Base-by-base conservation (phyloP, 1,284 basidiomycete genomes). In the Phylloboletellus chloephorus region DNA sequence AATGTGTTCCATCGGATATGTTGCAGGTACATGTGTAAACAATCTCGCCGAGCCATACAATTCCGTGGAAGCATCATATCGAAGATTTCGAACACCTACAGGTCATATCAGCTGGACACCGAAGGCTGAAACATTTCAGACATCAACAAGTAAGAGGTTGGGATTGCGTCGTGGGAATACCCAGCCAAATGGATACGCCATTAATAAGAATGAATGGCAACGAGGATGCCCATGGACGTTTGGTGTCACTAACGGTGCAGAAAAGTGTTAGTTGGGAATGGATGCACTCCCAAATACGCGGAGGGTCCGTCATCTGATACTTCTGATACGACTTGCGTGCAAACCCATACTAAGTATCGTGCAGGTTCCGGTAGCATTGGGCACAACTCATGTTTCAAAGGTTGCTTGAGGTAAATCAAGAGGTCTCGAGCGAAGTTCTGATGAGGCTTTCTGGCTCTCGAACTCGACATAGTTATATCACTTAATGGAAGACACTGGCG, bases 401-500 rank as follows among this genome's bases (percentile, higher is more conserved):
- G 41, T 32, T 32, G 5, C 32, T 40, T 50, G 52, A 50, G 44
- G 43, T 57, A 33, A 49, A 35, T 32, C 38, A 26, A 46, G 37
- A 37, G 54, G 43, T 43, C 52, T 54, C 37, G 48, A 54, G 37
- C 30, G 36, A 52, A 13, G 39, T 37, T 46, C 44, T 47, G 26
- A 37, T 31, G 24, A 29, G 37, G n/a, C 15, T 36, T 10, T 31
- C 36, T 32, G 19, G 49, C 43, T 47, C 47, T 52, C 57, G 49
- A 53, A 45, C 40, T 32, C 17, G 47, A 40, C 42, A 30, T 28
- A 24, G 21, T 54, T 38, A 53, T 45, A 47, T 54, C 52, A 47
- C 46, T 22, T 28, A 61, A 58, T 63, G 60, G 60, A 63, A 57
- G 57, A 34, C 29, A 38, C 46, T 61, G 60, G 41, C 37, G 49